Base-by-base conservation (phyloP, 2,329 filamentous ascomycete species). In the Neofusicoccum sp. region DNA sequence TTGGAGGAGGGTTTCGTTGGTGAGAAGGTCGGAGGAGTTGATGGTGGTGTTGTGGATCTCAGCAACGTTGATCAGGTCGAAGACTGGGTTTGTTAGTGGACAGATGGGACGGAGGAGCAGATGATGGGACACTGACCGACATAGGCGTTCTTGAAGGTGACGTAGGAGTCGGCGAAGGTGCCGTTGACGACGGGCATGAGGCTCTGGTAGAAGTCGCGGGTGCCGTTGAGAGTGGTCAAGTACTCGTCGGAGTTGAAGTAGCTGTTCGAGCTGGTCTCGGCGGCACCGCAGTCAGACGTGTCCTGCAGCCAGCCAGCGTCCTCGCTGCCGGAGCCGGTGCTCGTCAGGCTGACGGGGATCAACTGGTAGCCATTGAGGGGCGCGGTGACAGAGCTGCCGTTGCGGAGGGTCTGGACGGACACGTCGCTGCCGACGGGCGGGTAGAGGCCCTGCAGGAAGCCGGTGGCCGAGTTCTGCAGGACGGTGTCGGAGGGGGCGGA, bases 361-460 rank as follows among this genome's bases (percentile, higher is more conserved):
- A 95, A 84, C 75, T 97, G 93, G 72, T 92, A 96, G 28, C 92
- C 92, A 63, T 85, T 80, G 69, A 96, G 77, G 0, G 93, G 91
- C 1, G 86, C 79, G 61, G 85, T 77, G 11, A 93, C 79, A 3
- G 76, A 78, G 24, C 84, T 84, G 53, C 89, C 89, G 73, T 96
- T 92, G 67, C 84, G 85, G 41, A 96, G 83, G 2, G 79, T 85
- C 75, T 90, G 82, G 36, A 80, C 76, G 8, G 81, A 80, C 1
- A 78, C 71, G 2, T 67, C 70, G 48, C 70, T 66, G 61, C 86
- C 86, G 1, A 87, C 85, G 1, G 93, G 91, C 8, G 93, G 93
- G 72, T 96, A 97, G 20, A 97, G 81, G 31, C 87, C 91, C 77
- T 96, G 93, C 31, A 93, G 77, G 78, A 96, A 96, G 33, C 85